Evolutionary conservation across 129 eudicot genomes (phyloP), one percentile per base, ranked within the genome.

Genomic region (Gnaphalium uliginosum): DNA sequence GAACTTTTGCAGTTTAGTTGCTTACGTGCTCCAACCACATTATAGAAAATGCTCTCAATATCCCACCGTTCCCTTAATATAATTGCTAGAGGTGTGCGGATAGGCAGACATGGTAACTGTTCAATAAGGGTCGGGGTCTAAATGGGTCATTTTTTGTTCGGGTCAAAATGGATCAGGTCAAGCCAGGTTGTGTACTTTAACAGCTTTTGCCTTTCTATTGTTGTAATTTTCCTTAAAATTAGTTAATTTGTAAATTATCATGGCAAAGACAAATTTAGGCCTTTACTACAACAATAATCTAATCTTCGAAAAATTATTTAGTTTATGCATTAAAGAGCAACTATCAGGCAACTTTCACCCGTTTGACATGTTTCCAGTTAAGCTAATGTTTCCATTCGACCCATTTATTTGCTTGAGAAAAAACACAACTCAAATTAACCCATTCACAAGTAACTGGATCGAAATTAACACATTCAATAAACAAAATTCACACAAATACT

Each of bases 1-100:
- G 50, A 66, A 24, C n/a, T 30, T 66, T 65, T 51, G 72, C 79
- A 37, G 71, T 66, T 66, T 66, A 17, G 8, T 66, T 37, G 13
- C 26, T 21, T 0, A 56, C 0, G 25, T 56, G 26, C 61, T 56
- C 61, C 61, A 56, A 8, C 26, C 26, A 19, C 30, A 30, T 29
- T 6, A 32, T 7, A 32, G 11, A 26, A 29, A 25, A 63, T 63
- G 37, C 29, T 63, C 10, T 13, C 8, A 8, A 64, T 64, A 43
- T 46, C 21, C 69, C 15, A 30, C 21, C 24, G 9, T 64, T 14
- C 35, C 72, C 57, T 2, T 39, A 68, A 13, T 23, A 39, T 24
- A 39, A 39, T 4, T 39, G 14, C 48, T 66, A 66, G 53, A 39
- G 50, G 7, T 39, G 50, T n/a, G 14, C 53, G 14, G 17, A 13